Evolutionary conservation across 371 early-diverging fungal species (phyloP).

Genomic region (Mortierella sp.): DNA sequence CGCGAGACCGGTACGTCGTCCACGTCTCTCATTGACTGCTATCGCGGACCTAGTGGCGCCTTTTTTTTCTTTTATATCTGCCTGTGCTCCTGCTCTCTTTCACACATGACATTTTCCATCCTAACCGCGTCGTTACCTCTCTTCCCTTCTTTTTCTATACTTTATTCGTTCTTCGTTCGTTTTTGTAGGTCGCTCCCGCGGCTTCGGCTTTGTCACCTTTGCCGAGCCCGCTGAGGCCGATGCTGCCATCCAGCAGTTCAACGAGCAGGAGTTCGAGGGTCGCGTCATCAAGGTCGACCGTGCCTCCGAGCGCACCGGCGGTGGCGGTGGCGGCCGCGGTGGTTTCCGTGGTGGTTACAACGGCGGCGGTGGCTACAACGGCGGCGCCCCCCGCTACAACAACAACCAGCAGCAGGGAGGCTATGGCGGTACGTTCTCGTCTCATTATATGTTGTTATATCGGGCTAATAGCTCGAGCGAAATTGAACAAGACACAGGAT

Average conservation of each 20-base stretch:
- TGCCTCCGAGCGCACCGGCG: constrained; percentile 49
- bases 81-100: constrained; percentile 1
- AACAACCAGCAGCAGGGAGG: constrained; percentile 16
- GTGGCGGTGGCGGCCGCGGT: constrained; percentile 38
- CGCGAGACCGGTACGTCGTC: constrained; percentile 62
- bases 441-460: background rate
- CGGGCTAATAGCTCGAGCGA: background rate
- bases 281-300: constrained; percentile 72
- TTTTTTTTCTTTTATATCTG: background rate
- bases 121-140: background rate
- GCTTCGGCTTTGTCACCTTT: constrained; percentile 87
- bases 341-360: constrained; percentile 33
- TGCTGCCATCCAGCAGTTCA: constrained; percentile 67
- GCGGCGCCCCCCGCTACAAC: constrained; percentile 23
- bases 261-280: constrained; percentile 75
- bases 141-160: constrained; percentile 11
- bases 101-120: background rate
- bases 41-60: background rate
- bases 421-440: constrained; percentile 7
- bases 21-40: background rate
- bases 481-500: background rate
- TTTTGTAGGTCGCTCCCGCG: constrained; percentile 82
- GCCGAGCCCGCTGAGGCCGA: constrained; percentile 64
- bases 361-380: constrained; percentile 40
- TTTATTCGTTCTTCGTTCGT: too few relatives aligned